These are phyloP conservation scores for Podila epicladia DNA, from an alignment of 192 early-diverging fungal genomes.

Conservation along the genomic window DNA sequence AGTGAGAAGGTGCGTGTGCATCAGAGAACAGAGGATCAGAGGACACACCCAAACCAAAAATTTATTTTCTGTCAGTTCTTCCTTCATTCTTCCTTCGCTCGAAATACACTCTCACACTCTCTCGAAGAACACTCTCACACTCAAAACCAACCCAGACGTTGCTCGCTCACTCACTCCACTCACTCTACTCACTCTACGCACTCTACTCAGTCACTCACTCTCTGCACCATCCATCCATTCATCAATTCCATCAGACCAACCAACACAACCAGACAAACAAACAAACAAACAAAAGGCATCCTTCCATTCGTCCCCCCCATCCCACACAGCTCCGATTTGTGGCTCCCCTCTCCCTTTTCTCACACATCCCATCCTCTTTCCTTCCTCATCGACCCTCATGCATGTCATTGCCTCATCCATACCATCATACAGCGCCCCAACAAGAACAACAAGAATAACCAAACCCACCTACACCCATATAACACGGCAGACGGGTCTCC, in stretches of 20 bases:
- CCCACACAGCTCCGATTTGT: neutral
- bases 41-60: too few species aligned
- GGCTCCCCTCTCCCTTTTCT: constrained; percentile 1
- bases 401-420: neutral
- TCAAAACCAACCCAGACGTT: neutral
- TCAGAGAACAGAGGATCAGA: too few species aligned
- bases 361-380: neutral
- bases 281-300: too few species aligned
- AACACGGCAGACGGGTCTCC: neutral
- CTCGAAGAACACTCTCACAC: neutral
- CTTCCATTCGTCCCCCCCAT: too few species aligned
- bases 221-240: neutral
- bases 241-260: neutral
- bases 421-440: neutral
- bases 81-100: neutral
- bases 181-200: too few species aligned
- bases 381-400: neutral
- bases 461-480: neutral
- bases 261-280: too few species aligned
- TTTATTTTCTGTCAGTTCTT: neutral
- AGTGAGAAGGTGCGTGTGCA: too few species aligned
- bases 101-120: neutral
- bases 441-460: neutral
- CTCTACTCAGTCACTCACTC: too few species aligned
- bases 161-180: neutral